A percentile compares a stretch with the other conserved stretches of the same genome.
Evolutionary conservation across 2,329 filamentous ascomycete species (phyloP).

Genomic region (Stagonosporopsis tanaceti): DNA sequence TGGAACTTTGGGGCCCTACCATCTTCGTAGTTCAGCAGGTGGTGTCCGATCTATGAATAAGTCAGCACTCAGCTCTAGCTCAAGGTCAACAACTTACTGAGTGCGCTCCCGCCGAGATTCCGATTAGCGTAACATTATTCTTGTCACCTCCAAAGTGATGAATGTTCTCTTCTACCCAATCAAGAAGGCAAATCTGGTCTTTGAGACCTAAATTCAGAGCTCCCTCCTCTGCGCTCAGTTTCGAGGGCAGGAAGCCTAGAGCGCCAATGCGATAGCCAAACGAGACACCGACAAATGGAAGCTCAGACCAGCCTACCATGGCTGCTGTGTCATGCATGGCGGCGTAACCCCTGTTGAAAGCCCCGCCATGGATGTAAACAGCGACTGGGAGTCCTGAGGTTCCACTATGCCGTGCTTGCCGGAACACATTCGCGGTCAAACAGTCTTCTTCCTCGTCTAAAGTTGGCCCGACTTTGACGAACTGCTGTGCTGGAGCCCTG

Average conservation of each 20-base stretch:
- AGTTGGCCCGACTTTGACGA: constrained; percentile 22
- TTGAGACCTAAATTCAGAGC: constrained; percentile 31
- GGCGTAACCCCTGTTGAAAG: constrained; percentile 57
- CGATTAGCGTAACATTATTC: constrained; percentile 30
- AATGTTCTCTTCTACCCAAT: constrained; percentile 56
- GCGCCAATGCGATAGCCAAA: constrained; percentile 30
- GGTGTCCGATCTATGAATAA: constrained; percentile 65
- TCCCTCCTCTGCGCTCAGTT: constrained; percentile 41
- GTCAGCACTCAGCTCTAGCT: not conserved
- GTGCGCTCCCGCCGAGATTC: constrained; percentile 31
- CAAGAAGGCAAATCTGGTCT: constrained; percentile 40
- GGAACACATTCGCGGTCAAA: constrained; percentile 30
- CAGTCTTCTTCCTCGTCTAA: constrained; percentile 31
- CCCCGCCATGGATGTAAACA: constrained; percentile 69
- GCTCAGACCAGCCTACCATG: constrained; percentile 63
- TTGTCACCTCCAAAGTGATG: constrained; percentile 37
- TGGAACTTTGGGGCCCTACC: constrained; percentile 52
- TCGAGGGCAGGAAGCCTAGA: constrained; percentile 18
- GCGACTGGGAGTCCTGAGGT: constrained; percentile 22
- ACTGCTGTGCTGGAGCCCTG: constrained; percentile 29
- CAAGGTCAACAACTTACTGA: constrained; percentile 8
- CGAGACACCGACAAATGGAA: constrained; percentile 63
- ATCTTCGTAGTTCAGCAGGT: constrained; percentile 62
- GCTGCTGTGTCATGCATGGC: constrained; percentile 65
- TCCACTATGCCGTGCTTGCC: constrained; percentile 10